Base-by-base conservation (phyloP, 2,329 filamentous ascomycete genomes). In the Cyphellophora attinorum region DNA sequence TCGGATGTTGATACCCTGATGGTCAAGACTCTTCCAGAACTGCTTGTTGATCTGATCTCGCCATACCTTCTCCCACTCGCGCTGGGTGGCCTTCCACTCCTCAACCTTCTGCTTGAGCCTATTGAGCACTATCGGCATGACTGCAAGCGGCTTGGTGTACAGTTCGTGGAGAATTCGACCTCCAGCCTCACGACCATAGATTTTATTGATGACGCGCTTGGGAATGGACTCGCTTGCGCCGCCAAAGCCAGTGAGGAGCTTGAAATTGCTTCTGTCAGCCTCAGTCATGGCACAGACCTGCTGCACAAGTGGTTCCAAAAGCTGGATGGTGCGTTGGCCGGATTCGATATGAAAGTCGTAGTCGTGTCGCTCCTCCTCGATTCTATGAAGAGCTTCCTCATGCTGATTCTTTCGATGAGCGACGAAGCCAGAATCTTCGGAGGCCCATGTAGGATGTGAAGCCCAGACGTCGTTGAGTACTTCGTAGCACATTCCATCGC, bases 21-120 rank as follows among this genome's bases (percentile, higher is more conserved):
- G 91, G 53, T 98, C 91, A 34, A 98, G 75, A 57, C 86, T 94
- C 65, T 86, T 93, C 62, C 93, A 84, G 60, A 95, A 93, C 65
- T 93, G 89, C 51, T 82, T 80, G 54, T 93, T 82, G 15, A 89
- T 96, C 62, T 96, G 91, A 32, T 85, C 80, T 44, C 91, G 85
- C 91, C 91, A 98, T 5, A 98, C 86, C 61, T 95, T 95, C 59
- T 96, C 88, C 91, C 91, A 98, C 56, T 98, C 93, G 19, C 91
- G 85, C 68, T 84, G 88, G 5, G 85, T 89, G 48, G 93, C 88
- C 45, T 93, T 85, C 91, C 91, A 98, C 52, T 96, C 88, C 58
- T 98, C 91, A 29, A 93, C 80, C 57, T 96, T 95, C 51, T 93
- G 85, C 63, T 96, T 96, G 49, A 98, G 71, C 10, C 91, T 76